Base-by-base conservation (phyloP, 331 rosid species). In the Malus hybrid region DNA sequence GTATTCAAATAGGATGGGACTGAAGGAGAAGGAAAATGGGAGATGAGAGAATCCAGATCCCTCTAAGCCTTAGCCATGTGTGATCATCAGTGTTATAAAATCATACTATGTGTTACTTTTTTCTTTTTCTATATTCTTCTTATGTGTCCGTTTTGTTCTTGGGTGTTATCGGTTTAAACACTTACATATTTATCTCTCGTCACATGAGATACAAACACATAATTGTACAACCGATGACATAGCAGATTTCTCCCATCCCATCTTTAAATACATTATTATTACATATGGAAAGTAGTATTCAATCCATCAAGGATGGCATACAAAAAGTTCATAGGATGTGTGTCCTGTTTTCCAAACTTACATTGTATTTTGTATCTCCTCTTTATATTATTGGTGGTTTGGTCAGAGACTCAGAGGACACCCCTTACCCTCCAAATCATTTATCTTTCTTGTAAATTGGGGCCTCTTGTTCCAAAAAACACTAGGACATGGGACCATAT, bases 371-470 rank as follows among this genome's bases (percentile, higher is more conserved):
- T 46, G 11, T 29, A 50, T 16, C 56, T 50, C 56, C 18, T 50
- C n/a, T 9, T 16, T 50, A 74, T 63, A 62, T 50, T 11, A 19
- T n/a, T 44, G 62, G 29, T 44, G 2, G 77, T 13, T 62, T 6
- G 48, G 77, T 18, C 62, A 4, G 20, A 19, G 62, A 34, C 77
- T 12, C 61, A 12, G n/a, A 62, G 62, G 32, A 15, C n/a, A 6
- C 9, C 70, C 15, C 77, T 16, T 28, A 19, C 29, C 24, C 62
- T 67, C 77, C 33, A 12, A 63, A 74, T 74, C 70, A 63, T 74
- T 74, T 13, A 63, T 52, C 70, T 74, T 63, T 24, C 70, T 74
- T 74, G 70, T 63, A 63, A 55, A 46, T 48, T 74, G 70, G 77
- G 77, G 67, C 32, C 63, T 46, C 3, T 36, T 74, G 70, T 29